Base-by-base conservation (phyloP, 306 rosid species). In the Vigna reflexopilosa region DNA sequence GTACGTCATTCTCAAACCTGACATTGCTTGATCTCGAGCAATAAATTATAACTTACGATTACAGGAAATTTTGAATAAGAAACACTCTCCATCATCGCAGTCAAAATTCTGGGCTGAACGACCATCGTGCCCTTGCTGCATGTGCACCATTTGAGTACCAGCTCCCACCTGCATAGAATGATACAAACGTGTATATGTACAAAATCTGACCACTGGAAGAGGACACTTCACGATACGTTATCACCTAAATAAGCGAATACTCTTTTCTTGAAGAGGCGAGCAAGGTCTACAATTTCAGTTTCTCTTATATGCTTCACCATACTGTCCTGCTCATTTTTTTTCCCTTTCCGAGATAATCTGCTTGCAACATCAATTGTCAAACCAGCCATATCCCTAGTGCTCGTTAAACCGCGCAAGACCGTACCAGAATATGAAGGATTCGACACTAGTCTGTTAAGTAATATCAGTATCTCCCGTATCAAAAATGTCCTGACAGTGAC, bases 361-460 rank as follows among this genome's bases (percentile, higher is more conserved):
- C 70, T 87, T 2, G 95, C 88, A 61, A 91, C 86, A 75, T 92
- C 93, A 72, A 90, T 67, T 15, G 97, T 81, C 80, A 89, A 79
- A 80, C 80, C 82, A 68, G 91, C 95, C 91, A 92, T 85, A 15
- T 89, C 93, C 74, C 98, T 94, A 69, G 76, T 86, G 80, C 16
- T 76, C 6, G 89, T 86, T 77, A 94, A 75, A 42, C 45, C 48
- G n/a, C 76, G 86, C 85, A 94, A 78, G 74, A 89, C 76, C 3
- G 85, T 83, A 0, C 82, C 83, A 10, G 97, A 90, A 85, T 90
- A 91, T 45, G 85, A 69, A 7, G 92, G 88, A 72, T 77, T 86
- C 3, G 98, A 92, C 24, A 86, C 97, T 45, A 94, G 83, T 72
- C 98, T 87, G 84, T 94, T 92, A 0, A 94, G 95, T 79, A 94